Base-by-base conservation (phyloP, 148 eudicot genomes). In the Arctostaphylos glauca region DNA sequence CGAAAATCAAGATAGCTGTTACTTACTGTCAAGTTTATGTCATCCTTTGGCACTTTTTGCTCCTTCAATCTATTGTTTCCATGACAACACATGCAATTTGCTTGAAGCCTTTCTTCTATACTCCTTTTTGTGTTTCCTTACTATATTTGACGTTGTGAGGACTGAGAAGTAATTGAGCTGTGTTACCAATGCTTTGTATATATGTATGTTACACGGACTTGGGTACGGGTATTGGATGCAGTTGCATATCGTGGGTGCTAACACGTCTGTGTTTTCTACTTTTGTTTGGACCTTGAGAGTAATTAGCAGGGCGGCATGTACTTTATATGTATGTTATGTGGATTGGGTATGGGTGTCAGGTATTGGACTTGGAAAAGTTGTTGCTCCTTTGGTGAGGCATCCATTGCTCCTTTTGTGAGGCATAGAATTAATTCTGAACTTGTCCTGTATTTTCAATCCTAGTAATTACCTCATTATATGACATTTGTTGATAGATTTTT, bases 121-220 rank as follows among this genome's bases (percentile, higher is more conserved):
- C 54, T 47, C 47, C 5, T 6, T 46, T 46, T 19, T 52, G 21
- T 38, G 58, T 55, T 55, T 50, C 21, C 4, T 12, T 5, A 9
- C 21, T 54, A 31, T 58, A 31, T 77, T 77, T 77, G 64, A 77
- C 80, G 5, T 49, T 15, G 64, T 13, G 47, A 77, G 49, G 62
- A 25, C 47, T 13, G 47, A 77, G 49, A 47, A 25, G 59, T 31
- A 77, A 23, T 38, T 55, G 43, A 55, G 21, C 80, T 53, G 66
- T 4, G 78, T 41, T 41, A 23, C 53, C 5, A 23, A 12, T 4
- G 2, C 71, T 31, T 66, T 31, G 25, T 43, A 66, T 25, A 31
- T 31, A 31, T 31, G 38, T 31, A 5, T 66, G 71, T 66, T 12
- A 25, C 25, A 16, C 31, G 43, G 71, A 66, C 71, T 25, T 6